Evolutionary conservation across 306 rosid genomes (phyloP), one percentile per base, ranked within the genome.

Genomic region (Calophaca sinica): DNA sequence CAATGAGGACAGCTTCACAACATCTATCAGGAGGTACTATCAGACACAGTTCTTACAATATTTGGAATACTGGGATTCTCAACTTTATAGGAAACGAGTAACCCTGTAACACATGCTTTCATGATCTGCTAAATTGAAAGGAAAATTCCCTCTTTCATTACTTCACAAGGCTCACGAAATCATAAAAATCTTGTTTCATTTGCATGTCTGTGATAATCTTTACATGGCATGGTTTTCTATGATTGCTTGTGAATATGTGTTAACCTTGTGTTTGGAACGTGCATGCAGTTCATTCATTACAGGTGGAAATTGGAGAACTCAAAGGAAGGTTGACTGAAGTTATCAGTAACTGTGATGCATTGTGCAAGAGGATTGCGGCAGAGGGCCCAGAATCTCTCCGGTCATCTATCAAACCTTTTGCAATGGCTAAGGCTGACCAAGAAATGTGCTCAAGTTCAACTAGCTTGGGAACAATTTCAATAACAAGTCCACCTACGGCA

Each of bases 251-350:
- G 67, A 46, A 64, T 54, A 71, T 58, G 5, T 65, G 46, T 68
- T 67, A 69, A 77, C 82, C 75, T 55, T 31, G 28, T 32, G 12
- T 12, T 58, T 63, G 67, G 62, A 70, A 81, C 7, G 2, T 63
- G 68, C 52, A 28, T 82, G 75, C 89, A 94, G 97, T 94, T 57
- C 89, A 89, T 79, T 74, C 84, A n/a, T 85, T 92, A 82, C 92
- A 94, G 84, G 97, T 92, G 49, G 96, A 92, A 70, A 87, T 88
- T 76, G 99, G 97, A 72, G 96, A 87, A 81, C 96, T 94, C 35
- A 92, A 94, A 83, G 96, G 99, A 82, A 90, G 97, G 81, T 78
- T 94, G 79, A 94, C 92, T 1, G 99, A 92, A 85, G 99, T 92
- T 58, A 85, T 94, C 48, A 90, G 96, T 36, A 90, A 94, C 72